phyloP scores from a whole-genome alignment of 2,329 filamentous ascomycete genomes.

The Clarireedia paspali region DNA sequence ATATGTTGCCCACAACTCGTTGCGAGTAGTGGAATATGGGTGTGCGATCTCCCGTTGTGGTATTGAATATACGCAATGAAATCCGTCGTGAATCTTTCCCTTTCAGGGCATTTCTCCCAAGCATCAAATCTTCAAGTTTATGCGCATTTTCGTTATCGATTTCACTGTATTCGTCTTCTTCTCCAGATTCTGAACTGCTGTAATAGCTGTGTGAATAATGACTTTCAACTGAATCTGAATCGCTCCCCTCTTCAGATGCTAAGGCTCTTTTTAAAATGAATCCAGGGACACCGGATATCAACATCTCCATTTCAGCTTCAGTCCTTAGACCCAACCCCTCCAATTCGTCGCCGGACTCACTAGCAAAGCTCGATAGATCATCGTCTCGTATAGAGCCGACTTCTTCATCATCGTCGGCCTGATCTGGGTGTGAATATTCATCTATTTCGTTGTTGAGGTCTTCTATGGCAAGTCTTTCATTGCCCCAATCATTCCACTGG shows the following conservation, averaged over 20 bases:
- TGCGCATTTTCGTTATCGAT: neutral
- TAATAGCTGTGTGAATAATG: conserved; percentile 2
- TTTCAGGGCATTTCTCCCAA: neutral
- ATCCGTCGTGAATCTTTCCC: neutral
- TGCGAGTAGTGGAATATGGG: neutral
- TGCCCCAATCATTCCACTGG: conserved; percentile 4
- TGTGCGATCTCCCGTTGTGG: neutral
- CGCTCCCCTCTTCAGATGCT: neutral
- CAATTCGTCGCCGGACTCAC: neutral
- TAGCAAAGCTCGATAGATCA: neutral
- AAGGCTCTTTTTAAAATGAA: neutral
- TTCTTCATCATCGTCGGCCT: neutral
- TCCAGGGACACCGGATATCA: neutral
- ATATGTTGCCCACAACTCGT: neutral
- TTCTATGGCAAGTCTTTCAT: neutral
- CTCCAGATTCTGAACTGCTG: neutral
- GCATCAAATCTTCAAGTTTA: neutral
- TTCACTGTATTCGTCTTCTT: neutral
- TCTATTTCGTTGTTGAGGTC: neutral
- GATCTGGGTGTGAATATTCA: neutral
- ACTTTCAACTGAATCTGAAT: neutral
- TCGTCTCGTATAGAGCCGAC: neutral
- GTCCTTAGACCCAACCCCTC: neutral
- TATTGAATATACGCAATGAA: neutral
- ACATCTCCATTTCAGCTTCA: neutral